Evolutionary conservation across 108 stramenopile species (phyloP).

Genomic region (Skeletonema grethae): DNA sequence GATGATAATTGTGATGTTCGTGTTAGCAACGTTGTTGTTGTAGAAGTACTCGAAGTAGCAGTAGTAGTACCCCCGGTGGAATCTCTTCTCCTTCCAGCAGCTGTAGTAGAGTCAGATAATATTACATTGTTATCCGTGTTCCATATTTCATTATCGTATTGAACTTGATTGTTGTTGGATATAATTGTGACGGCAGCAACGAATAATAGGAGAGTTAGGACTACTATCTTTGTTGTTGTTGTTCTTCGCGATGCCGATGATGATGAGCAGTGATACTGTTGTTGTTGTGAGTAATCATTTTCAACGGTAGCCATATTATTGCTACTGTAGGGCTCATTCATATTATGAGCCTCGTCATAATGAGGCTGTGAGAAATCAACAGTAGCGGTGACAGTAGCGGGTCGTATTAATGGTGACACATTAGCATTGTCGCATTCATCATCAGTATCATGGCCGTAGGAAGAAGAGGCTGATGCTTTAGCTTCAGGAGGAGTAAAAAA

Average conservation of each 20-base stretch:
- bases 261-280: too few relatives aligned
- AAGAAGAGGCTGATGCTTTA: too few relatives aligned
- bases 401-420: too few relatives aligned
- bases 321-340: too few relatives aligned
- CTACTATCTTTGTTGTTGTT: background rate
- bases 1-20: conserved; percentile 50
- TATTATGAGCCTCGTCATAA: too few relatives aligned
- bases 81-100: background rate
- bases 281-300: too few relatives aligned
- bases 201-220: background rate
- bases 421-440: too few relatives aligned
- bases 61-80: background rate
- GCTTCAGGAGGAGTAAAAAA: too few relatives aligned
- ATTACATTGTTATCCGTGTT: background rate
- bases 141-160: background rate
- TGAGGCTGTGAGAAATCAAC: too few relatives aligned
- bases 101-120: background rate
- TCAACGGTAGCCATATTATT: too few relatives aligned
- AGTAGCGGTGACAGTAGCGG: too few relatives aligned
- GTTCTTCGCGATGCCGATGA: background rate
- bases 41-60: background rate
- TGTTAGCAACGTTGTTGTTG: conserved; percentile 8
- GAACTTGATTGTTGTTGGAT: background rate
- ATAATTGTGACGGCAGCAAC: background rate
- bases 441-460: too few relatives aligned